phyloP scores from a whole-genome alignment of 225 moss, liverwort and hornwort genomes.

The Polytrichum commune region DNA sequence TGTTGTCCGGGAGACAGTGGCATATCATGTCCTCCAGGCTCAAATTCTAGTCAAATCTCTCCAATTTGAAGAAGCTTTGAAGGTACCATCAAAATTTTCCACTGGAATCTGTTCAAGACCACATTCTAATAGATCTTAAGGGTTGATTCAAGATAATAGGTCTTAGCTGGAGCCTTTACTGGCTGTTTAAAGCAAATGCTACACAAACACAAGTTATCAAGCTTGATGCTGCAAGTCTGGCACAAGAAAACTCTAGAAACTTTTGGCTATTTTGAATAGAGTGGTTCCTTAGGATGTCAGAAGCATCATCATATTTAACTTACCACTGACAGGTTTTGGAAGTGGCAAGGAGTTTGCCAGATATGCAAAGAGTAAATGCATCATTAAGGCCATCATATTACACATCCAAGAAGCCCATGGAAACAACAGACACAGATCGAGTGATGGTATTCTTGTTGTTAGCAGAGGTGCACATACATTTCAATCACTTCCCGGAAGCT shows the following conservation, averaged over 20 bases:
- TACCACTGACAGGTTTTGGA: constrained; percentile 52
- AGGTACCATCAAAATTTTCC: constrained; percentile 28
- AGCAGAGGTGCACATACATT: constrained; percentile 56
- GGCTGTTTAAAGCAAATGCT: too few species aligned
- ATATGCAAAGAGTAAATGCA: constrained; percentile 37
- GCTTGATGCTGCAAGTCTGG: background rate
- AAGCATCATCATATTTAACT: too few species aligned
- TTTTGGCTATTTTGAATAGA: too few species aligned
- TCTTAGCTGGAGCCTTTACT: too few species aligned
- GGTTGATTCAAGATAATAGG: too few species aligned
- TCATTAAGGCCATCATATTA: constrained; percentile 48
- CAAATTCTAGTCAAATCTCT: constrained; percentile 56
- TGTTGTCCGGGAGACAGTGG: constrained; percentile 52
- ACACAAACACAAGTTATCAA: background rate
- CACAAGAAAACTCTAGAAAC: too few species aligned
- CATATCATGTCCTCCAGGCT: constrained; percentile 61
- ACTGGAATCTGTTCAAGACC: background rate
- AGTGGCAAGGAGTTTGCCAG: constrained; percentile 53
- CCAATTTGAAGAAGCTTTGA: constrained; percentile 59
- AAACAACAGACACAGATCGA: constrained; percentile 46
- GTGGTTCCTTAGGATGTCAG: too few species aligned
- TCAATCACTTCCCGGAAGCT: constrained; percentile 59
- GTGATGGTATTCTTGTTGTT: constrained; percentile 62
- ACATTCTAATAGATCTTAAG: background rate
- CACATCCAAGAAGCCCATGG: constrained; percentile 28